A percentile compares a stretch with the other conserved stretches of the same genome.
phyloP scores from a whole-genome alignment of 306 rosid genomes.

The Vigna trinervia region DNA sequence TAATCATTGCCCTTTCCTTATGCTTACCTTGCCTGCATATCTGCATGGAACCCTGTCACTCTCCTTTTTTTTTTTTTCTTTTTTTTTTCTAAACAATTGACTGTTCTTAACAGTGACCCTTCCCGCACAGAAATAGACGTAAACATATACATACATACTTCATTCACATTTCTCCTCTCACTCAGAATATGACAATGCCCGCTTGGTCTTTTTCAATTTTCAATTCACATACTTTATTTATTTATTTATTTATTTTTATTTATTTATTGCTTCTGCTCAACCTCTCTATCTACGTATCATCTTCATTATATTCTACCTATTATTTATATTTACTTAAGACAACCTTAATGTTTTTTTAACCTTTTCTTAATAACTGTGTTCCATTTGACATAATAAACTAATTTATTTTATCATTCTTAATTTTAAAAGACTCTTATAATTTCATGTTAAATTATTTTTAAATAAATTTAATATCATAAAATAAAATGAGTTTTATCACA shows the following conservation, averaged over 20 bases:
- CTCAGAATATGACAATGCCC: constrained; percentile 43
- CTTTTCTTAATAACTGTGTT: too few relatives aligned
- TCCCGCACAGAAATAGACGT: constrained; percentile 43
- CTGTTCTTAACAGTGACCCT: constrained; percentile 54
- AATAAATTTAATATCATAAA: too few relatives aligned
- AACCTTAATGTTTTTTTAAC: too few relatives aligned
- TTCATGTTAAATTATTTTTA: too few relatives aligned
- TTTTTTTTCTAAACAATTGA: constrained; percentile 49
- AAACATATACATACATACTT: not conserved
- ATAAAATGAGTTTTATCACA: too few relatives aligned
- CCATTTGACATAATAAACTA: too few relatives aligned
- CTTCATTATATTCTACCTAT: not conserved
- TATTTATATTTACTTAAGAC: too few relatives aligned
- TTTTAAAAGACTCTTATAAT: too few relatives aligned
- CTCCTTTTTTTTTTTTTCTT: constrained; percentile 7
- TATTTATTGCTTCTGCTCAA: not conserved
- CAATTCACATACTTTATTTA: not conserved
- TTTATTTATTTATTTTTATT: too few relatives aligned
- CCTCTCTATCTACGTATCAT: not conserved
- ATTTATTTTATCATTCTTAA: too few relatives aligned
- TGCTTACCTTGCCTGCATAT: constrained; percentile 48
- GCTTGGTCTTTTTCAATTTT: constrained; percentile 42
- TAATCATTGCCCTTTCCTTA: constrained; percentile 57
- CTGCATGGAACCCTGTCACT: constrained; percentile 44
- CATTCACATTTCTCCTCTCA: not conserved